Conservation (phyloP, 1,284 basidiomycete genomes). For the Cystobasidium pallidum region DNA sequence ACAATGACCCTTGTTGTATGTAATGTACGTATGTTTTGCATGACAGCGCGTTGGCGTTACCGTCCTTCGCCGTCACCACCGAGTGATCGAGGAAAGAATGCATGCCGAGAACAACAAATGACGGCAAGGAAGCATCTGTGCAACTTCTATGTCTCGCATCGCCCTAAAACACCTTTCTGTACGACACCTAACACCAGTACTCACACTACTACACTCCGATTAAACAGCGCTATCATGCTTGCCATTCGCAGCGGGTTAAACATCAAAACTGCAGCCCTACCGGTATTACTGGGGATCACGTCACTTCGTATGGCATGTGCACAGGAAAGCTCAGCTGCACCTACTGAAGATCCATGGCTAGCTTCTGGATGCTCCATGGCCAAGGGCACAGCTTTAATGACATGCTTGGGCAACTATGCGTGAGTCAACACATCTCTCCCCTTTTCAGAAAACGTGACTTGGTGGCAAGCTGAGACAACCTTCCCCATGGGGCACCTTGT, state of each 20-base stretch:
- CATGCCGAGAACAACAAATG: no score
- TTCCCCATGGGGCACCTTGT: no score
- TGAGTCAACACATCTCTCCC: neutral
- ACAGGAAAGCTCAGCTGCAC: neutral
- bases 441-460: constrained; percentile 10
- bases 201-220: no score
- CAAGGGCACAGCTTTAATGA: constrained; percentile 31
- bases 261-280: neutral
- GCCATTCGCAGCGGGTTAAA: neutral
- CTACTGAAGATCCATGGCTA: constrained; percentile 25
- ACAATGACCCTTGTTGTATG: no score
- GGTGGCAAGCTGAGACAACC: neutral
- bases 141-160: no score
- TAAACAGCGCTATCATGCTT: no score
- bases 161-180: no score
- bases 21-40: no score
- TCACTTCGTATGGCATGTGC: neutral
- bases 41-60: no score
- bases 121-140: no score
- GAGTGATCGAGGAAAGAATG: no score
- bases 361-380: constrained; percentile 46
- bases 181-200: neutral
- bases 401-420: constrained; percentile 45
- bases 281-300: neutral
- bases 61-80: no score